phyloP scores from a whole-genome alignment of 139 green algal species.

The Diplosphaera chodatii region DNA sequence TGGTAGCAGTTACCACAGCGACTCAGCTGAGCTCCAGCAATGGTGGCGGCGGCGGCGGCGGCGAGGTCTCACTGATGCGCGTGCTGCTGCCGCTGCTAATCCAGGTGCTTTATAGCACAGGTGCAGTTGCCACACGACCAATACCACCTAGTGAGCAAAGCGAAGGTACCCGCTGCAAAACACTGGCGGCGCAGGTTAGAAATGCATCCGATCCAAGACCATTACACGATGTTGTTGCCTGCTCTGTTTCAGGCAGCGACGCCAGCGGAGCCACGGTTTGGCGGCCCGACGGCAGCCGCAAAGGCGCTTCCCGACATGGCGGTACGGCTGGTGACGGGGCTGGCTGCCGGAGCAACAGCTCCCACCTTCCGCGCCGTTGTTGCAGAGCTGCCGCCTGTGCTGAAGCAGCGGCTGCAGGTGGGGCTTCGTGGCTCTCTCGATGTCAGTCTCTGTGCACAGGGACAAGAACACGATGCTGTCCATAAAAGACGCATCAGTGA shows the following conservation, averaged over 20 bases:
- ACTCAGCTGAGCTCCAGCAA: not conserved
- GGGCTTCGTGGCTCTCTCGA: conserved; percentile 2
- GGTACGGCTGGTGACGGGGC: conserved; percentile 35
- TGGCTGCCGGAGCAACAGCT: conserved; percentile 20
- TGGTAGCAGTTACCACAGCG: conserved; percentile 23
- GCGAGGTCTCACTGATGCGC: conserved; percentile 17
- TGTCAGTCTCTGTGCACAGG: no score
- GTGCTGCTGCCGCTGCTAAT: conserved; percentile 47
- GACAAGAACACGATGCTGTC: no score
- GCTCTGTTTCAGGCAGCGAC: not conserved
- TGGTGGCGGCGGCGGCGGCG: not conserved
- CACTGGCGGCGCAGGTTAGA: no score
- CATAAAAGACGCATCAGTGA: no score
- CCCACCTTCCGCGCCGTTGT: conserved; percentile 36
- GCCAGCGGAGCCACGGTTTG: not conserved
- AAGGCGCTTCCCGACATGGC: conserved; percentile 23
- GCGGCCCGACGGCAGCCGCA: not conserved
- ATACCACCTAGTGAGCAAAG: no score
- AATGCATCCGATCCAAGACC: no score
- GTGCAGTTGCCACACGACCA: no score
- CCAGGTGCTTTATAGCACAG: not conserved
- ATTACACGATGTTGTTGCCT: no score
- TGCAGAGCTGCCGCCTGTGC: conserved; percentile 22
- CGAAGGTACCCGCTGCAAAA: no score
- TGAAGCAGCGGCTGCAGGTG: conserved; percentile 47